Evolutionary conservation across 148 eudicot genomes (phyloP).

Genomic region (Amaranthus hypochondriacus): DNA sequence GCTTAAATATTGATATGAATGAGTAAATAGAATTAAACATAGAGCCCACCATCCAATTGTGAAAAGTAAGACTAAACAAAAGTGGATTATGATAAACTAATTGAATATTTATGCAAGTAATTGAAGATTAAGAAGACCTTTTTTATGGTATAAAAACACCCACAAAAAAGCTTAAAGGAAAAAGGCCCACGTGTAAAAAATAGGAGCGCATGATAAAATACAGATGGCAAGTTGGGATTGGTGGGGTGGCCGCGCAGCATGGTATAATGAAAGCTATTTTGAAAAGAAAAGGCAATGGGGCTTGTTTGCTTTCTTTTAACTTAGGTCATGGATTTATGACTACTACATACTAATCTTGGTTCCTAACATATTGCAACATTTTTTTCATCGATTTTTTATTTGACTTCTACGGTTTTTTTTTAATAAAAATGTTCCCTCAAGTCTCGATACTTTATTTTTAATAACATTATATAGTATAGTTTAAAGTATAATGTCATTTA

Average conservation of each 20-base stretch:
- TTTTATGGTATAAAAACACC: constrained; percentile 10
- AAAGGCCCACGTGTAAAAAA: constrained; percentile 30
- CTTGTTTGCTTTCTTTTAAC: not conserved
- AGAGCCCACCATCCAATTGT: constrained; percentile 16
- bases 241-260: constrained; percentile 32
- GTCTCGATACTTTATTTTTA: no score
- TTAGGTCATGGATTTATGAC: not conserved
- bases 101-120: constrained; percentile 9
- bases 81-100: constrained; percentile 13
- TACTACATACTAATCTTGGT: no score
- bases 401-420: no score
- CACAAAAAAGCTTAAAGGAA: not conserved
- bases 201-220: constrained; percentile 24
- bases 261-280: constrained; percentile 36
- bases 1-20: not conserved
- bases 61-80: constrained; percentile 17
- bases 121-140: not conserved
- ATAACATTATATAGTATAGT: no score
- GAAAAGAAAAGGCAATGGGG: not conserved
- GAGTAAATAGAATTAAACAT: not conserved
- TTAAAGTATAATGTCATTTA: no score
- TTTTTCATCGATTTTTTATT: no score
- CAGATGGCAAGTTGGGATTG: constrained; percentile 34
- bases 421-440: no score
- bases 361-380: no score